Percentiles rank a stretch among this genome's conserved stretches.
phyloP scores from a whole-genome alignment of 2,329 filamentous ascomycete genomes.

The Cladosporium cucumerinum region DNA sequence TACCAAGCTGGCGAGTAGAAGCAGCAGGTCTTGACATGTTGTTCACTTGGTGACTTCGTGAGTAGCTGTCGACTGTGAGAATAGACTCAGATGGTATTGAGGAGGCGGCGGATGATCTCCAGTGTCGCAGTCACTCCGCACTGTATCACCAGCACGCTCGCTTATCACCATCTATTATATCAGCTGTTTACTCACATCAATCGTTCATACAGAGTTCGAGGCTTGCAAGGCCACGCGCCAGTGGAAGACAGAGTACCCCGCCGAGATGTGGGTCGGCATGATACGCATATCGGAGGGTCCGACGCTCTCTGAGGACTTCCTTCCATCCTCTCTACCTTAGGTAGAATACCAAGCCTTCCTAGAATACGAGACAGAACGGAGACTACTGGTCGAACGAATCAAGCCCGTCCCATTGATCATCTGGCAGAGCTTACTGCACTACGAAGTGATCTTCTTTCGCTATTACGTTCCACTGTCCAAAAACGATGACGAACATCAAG shows the following conservation, averaged over 20 bases:
- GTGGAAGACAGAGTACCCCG: background rate
- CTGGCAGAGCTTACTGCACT: background rate
- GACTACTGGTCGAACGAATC: background rate
- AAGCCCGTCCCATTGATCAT: background rate
- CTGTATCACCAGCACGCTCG: background rate
- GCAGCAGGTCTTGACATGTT: background rate
- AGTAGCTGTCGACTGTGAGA: background rate
- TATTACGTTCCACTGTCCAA: background rate
- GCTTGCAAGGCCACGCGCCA: background rate
- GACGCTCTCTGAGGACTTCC: background rate
- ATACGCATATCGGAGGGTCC: slow-evolving; percentile 1
- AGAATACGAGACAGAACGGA: background rate
- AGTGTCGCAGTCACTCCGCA: background rate
- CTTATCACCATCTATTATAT: slow-evolving; percentile 6
- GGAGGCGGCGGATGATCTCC: background rate
- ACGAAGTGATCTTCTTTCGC: background rate
- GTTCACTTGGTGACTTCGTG: background rate
- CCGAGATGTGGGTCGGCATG: background rate
- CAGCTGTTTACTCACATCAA: background rate
- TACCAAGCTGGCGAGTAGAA: background rate
- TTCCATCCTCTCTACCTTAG: background rate
- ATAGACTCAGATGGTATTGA: background rate
- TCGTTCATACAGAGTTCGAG: background rate
- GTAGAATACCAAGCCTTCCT: background rate
- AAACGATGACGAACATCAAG: background rate